Evolutionary conservation across 2,329 filamentous ascomycete species (phyloP).

Genomic region (Ceratocystis destructans): DNA sequence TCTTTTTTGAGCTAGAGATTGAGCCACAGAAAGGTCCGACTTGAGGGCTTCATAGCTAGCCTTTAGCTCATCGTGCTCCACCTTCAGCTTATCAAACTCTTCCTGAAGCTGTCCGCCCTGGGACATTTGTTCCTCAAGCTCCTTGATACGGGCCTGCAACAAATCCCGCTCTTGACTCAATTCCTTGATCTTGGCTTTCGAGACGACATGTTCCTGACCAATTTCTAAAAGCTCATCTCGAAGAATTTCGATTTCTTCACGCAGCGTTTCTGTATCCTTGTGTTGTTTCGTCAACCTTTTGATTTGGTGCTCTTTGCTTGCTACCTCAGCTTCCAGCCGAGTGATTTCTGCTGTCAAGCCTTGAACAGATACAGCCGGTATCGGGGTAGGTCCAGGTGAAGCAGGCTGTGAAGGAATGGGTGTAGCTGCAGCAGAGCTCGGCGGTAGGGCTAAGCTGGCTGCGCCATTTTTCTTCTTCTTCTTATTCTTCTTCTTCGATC

Average conservation of each 20-base stretch:
- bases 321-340: conserved; percentile 39
- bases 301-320: conserved; percentile 59
- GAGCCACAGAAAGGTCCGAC: conserved; percentile 70
- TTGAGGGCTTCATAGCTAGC: conserved; percentile 55
- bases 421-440: conserved; percentile 19
- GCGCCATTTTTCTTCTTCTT: conserved; percentile 73
- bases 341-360: conserved; percentile 37
- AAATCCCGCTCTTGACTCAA: conserved; percentile 43
- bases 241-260: conserved; percentile 74
- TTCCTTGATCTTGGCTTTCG: conserved; percentile 61
- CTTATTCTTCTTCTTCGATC: conserved; percentile 55
- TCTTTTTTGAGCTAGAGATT: conserved; percentile 71
- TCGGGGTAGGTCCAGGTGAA: neutral
- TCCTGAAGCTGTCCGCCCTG: conserved; percentile 16
- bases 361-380: conserved; percentile 23
- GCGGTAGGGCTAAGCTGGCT: conserved; percentile 27
- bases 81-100: conserved; percentile 20
- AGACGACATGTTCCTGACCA: conserved; percentile 71
- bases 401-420: conserved; percentile 7
- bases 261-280: conserved; percentile 61
- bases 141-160: conserved; percentile 34
- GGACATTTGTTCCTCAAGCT: conserved; percentile 56
- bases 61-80: conserved; percentile 55
- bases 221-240: conserved; percentile 66
- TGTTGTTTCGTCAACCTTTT: conserved; percentile 55